Base-by-base conservation (phyloP, 1,139 yeast genomes). In the Yamadazyma dushanensis region DNA sequence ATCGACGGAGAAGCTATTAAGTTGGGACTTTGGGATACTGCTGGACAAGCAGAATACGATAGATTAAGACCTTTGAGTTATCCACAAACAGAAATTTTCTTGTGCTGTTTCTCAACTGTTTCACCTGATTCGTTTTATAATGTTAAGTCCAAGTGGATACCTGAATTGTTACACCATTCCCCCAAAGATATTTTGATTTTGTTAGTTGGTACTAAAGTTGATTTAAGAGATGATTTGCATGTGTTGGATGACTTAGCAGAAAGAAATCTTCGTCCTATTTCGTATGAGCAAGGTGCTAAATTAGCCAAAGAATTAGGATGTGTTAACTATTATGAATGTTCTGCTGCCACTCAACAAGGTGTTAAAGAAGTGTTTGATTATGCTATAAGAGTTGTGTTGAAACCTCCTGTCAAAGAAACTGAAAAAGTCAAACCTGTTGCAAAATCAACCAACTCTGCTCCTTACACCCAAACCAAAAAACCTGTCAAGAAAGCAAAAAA, bases 1-100 rank as follows among this genome's bases (percentile, higher is more conserved):
- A 83, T 83, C 26, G 92, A 84, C 51, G 85, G 85, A 29, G 88
- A 82, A 51, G 83, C 84, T 36, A 82, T 86, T 50, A 85, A 85
- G 53, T 70, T 89, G 35, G 95, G 95, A 16, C 72, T 89, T 36
- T 89, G 96, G 96, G 97, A 89, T 73, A 89, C 97, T n/a, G 97
- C 97, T 7, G 97, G 97, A 19, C 97, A 89, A 62, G 85, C 86
- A 54, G 97, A 89, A 59, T 89, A 89, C 60, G 96, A 89, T 59
- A 73, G 96, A 45, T 72, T 89, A 56, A 76, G 97, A 62, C 97
- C 97, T 4, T 69, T 89, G 45, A 84, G 95, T 14, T 89, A 89
- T 56, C 96, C 96, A 2, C 96, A 89, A 54, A 88, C 97, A 0
- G 96, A 88, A 51, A 84, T 89, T 29, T 89, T 89, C 55, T 65